These are phyloP conservation scores for Exophiala calicioides DNA, from an alignment of 2,329 filamentous ascomycete genomes.

Conservation along the genomic window DNA sequence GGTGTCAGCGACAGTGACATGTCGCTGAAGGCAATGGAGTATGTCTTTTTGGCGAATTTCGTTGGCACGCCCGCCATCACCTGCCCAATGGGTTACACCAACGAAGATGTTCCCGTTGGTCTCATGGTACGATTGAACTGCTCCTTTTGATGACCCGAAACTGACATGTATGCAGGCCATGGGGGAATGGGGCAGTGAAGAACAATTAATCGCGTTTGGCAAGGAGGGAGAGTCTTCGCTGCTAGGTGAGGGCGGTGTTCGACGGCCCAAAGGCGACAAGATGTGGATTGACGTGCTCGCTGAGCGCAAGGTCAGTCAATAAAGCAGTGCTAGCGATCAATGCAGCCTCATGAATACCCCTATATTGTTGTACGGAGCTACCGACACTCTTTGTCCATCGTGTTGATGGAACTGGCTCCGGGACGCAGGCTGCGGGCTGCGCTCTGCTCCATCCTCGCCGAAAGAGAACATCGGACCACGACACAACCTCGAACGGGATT, in stretches of 20 bases:
- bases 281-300: constrained; percentile 52
- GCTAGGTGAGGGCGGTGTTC: constrained; percentile 45
- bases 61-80: constrained; percentile 74
- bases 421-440: too few species aligned
- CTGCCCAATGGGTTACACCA: constrained; percentile 70
- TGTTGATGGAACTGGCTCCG: too few species aligned
- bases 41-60: constrained; percentile 82
- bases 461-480: too few species aligned
- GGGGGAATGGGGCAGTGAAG: constrained; percentile 58
- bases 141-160: neutral
- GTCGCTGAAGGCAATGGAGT: constrained; percentile 78
- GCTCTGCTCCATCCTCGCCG: too few species aligned
- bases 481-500: too few species aligned
- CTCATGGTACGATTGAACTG: constrained; percentile 45
- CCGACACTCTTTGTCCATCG: too few species aligned
- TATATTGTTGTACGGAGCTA: too few species aligned
- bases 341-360: too few species aligned
- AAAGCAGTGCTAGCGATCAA: neutral
- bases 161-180: constrained; percentile 38
- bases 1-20: constrained; percentile 74
- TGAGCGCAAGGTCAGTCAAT: constrained; percentile 22
- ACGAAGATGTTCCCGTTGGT: constrained; percentile 50
- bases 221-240: constrained; percentile 38
- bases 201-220: constrained; percentile 52
- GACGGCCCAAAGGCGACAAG: constrained; percentile 37